Evolutionary conservation across 2,329 filamentous ascomycete genomes (phyloP), one percentile per base, ranked within the genome.

Genomic region (Aureobasidium leucospermi): DNA sequence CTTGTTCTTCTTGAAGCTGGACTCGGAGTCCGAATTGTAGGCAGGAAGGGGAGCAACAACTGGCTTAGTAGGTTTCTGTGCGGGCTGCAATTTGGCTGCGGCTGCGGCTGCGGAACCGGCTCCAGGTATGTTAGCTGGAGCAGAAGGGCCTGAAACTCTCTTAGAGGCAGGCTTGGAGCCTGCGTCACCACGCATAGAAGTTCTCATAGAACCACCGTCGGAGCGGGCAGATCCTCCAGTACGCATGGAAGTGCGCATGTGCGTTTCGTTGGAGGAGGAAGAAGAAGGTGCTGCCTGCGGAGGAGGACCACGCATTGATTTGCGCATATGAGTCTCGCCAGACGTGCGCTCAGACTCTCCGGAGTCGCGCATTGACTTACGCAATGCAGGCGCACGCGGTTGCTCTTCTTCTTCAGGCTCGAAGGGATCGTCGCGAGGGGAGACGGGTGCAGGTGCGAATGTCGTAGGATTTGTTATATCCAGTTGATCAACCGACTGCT

Each of bases 1-100:
- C 74, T 62, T 81, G 36, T 52, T 52, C 45, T 77, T 73, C 68
- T 83, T 87, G 76, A 96, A 96, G 70, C 90, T 96, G 73, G 89
- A 96, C 23, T 73, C 77, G 4, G 78, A 79, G 38, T 76, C 76
- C 62, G 70, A 72, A 52, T 78, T 76, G 51, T 75, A 71, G n/a
- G 73, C 69, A 11, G 68, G 48, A 4, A 53, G 38, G 39, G 52
- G 29, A 23, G 51, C 51, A 4, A 52, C 39, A 2, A 39, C 43
- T 16, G 59, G 51, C 16, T 57, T 51, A 16, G 52, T 13, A 19
- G 59, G 36, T 8, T 39, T 47, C 28, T 60, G 28, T 46, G 68
- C 63, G 38, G 67, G 65, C 39, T 68, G 67, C 38, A 67, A 46
- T 51, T 64, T 67, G 6, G 62, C 59, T 42, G 64, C 67, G 8